phyloP scores from a whole-genome alignment of 179 eudicot genomes.

The Silene noctiflora region DNA sequence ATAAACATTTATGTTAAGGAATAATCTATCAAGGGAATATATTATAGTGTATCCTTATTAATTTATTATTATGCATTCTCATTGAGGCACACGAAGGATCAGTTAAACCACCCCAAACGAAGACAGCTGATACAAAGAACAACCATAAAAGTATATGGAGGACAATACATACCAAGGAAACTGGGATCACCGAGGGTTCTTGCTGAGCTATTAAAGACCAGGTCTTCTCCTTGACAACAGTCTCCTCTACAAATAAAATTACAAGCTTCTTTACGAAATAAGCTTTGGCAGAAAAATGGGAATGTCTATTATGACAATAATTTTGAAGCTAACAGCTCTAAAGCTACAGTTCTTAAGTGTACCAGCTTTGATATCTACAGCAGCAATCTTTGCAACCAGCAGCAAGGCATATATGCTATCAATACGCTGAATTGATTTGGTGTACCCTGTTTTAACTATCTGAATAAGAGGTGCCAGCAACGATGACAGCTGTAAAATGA shows the following conservation, averaged over 20 bases:
- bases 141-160: conserved; percentile 7
- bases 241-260: conserved; percentile 56
- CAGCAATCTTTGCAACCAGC: conserved; percentile 71
- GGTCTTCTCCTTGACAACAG: conserved; percentile 65
- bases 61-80: background rate
- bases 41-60: background rate
- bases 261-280: conserved; percentile 17
- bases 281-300: conserved; percentile 6
- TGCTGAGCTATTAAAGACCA: conserved; percentile 81
- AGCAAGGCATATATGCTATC: conserved; percentile 89
- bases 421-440: conserved; percentile 83
- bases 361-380: conserved; percentile 93
- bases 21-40: too few species aligned
- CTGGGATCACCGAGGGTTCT: conserved; percentile 81
- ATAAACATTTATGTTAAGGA: too few species aligned
- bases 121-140: background rate
- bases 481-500: conserved; percentile 58
- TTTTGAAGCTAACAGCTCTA: background rate
- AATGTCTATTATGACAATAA: background rate
- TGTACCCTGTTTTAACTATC: conserved; percentile 84
- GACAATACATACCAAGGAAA: conserved; percentile 57
- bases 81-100: background rate
- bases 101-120: background rate
- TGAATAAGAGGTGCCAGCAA: conserved; percentile 72
- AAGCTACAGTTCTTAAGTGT: background rate